Conservation (phyloP, 176 grass and related monocot species). For the Puya raimondii region DNA sequence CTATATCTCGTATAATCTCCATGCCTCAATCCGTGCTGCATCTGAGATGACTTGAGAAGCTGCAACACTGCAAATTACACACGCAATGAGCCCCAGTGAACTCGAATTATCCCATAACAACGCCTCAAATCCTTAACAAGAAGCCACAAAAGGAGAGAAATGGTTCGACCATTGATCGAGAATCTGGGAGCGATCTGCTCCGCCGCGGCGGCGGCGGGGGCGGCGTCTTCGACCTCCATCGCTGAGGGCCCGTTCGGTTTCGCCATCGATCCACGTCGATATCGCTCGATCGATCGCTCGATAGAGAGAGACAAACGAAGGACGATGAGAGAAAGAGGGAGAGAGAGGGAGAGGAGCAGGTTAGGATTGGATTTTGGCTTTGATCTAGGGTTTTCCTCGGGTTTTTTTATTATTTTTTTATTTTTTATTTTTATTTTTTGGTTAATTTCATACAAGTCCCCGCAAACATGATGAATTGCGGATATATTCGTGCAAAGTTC, state of each 20-base stretch:
- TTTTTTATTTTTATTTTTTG: too few relatives aligned
- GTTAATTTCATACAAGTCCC: too few relatives aligned
- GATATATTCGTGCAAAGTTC: too few relatives aligned
- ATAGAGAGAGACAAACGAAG: neutral
- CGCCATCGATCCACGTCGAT: neutral
- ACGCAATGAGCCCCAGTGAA: slow-evolving; percentile 5
- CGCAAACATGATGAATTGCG: too few relatives aligned
- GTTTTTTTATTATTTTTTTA: neutral
- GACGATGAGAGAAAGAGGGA: neutral
- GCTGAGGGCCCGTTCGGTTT: slow-evolving; percentile 22
- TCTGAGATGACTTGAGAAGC: slow-evolving; percentile 83
- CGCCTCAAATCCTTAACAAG: neutral
- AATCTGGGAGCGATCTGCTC: slow-evolving; percentile 64
- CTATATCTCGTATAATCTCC: slow-evolving; percentile 86
- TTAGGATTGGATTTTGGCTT: neutral
- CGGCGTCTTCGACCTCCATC: slow-evolving; percentile 56
- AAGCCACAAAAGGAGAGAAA: neutral
- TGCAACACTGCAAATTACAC: slow-evolving; percentile 48
- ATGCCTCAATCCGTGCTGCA: slow-evolving; percentile 93
- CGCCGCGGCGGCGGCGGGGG: slow-evolving; percentile 14
- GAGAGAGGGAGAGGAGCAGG: neutral
- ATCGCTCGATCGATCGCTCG: neutral
- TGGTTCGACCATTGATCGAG: slow-evolving; percentile 64
- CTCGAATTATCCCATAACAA: neutral
- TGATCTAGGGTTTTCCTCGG: neutral